A percentile compares a stretch with the other conserved stretches of the same genome.
phyloP scores from a whole-genome alignment of 108 stramenopile species.

The Halocafeteria seosinensis region DNA sequence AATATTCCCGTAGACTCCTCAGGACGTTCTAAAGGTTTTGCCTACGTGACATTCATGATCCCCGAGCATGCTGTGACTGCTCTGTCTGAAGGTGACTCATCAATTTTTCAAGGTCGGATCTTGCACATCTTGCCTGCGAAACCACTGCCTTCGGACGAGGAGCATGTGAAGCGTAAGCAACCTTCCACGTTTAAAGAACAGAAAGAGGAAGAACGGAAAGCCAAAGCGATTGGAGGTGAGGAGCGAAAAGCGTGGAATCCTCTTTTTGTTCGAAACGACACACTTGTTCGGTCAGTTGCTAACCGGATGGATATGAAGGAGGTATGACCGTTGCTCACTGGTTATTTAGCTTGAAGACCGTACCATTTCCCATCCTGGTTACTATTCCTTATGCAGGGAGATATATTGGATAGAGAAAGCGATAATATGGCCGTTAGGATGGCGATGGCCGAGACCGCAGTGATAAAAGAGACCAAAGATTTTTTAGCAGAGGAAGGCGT shows the following conservation, averaged over 20 bases:
- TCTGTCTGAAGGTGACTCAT: slow-evolving; percentile 40
- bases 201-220: slow-evolving; percentile 62
- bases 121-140: slow-evolving; percentile 61
- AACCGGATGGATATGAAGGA: slow-evolving; percentile 67
- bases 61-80: slow-evolving; percentile 43
- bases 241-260: slow-evolving; percentile 66
- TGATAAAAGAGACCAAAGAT: slow-evolving; percentile 70
- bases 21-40: slow-evolving; percentile 70
- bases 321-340: too few relatives aligned
- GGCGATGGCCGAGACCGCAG: slow-evolving; percentile 80
- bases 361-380: too few relatives aligned
- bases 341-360: too few relatives aligned
- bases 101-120: slow-evolving; percentile 64
- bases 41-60: slow-evolving; percentile 52
- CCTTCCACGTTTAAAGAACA: slow-evolving; percentile 60
- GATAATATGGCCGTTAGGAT: slow-evolving; percentile 74
- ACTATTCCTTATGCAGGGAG: too few relatives aligned
- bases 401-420: slow-evolving; percentile 71
- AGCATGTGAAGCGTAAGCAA: background rate
- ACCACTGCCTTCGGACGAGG: slow-evolving; percentile 16
- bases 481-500: slow-evolving; percentile 71
- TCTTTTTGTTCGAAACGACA: slow-evolving; percentile 76
- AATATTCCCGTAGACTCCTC: slow-evolving; percentile 72
- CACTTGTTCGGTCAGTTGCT: slow-evolving; percentile 75
- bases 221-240: slow-evolving; percentile 39